Evolutionary conservation across 768 basidiomycete genomes (phyloP).

Genomic region (Brasilioporus rufonigricans): DNA sequence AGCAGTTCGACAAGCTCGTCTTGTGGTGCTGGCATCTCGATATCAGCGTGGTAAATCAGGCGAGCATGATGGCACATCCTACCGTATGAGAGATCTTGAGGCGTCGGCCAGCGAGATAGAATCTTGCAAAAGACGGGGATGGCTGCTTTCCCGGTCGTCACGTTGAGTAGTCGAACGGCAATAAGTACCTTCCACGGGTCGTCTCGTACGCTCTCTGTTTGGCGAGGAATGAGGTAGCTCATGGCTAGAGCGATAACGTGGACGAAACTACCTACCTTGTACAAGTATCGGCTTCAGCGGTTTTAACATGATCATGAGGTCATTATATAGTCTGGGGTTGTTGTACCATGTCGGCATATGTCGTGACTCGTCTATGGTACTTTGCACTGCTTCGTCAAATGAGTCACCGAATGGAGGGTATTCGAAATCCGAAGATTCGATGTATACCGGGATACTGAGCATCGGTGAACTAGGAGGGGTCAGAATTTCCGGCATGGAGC

Average conservation of each 20-base stretch:
- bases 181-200: conserved; percentile 72
- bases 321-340: conserved; percentile 10
- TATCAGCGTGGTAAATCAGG: too few relatives aligned
- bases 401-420: background rate
- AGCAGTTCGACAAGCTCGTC: too few relatives aligned
- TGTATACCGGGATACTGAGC: conserved; percentile 2
- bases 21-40: too few relatives aligned
- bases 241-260: background rate
- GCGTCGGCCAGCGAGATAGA: conserved; percentile 55
- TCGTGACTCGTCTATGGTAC: background rate
- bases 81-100: conserved; percentile 57
- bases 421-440: conserved; percentile 6
- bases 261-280: conserved; percentile 22
- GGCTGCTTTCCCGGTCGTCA: conserved; percentile 60
- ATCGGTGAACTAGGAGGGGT: conserved; percentile 4
- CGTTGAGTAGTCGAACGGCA: conserved; percentile 68
- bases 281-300: conserved; percentile 32
- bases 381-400: background rate
- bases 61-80: background rate
- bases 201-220: conserved; percentile 46
- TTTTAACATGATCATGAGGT: conserved; percentile 26
- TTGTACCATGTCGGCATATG: background rate
- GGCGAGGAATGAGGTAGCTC: background rate
- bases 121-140: conserved; percentile 63
- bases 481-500: background rate